These are phyloP conservation scores for Gelatoporia subvermispora DNA, from an alignment of 768 basidiomycete genomes.

Conservation along the genomic window DNA sequence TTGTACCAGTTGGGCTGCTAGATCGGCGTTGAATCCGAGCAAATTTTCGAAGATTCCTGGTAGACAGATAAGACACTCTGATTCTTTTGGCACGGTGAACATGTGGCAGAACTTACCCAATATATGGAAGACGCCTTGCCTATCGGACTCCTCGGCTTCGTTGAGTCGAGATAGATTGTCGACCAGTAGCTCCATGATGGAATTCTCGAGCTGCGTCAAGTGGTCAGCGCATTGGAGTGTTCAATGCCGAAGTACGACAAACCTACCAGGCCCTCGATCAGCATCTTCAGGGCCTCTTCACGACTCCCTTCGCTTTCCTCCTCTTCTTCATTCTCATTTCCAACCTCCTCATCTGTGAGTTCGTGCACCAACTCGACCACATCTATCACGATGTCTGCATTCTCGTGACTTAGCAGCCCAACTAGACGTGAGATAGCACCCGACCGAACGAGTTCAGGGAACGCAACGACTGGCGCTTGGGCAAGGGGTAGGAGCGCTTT, in stretches of 20 bases:
- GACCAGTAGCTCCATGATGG: conserved; percentile 82
- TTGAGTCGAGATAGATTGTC: conserved; percentile 87
- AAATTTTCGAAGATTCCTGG: conserved; percentile 91
- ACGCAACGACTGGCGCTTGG: conserved; percentile 76
- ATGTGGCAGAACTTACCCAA: conserved; percentile 47
- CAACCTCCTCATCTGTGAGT: conserved; percentile 94
- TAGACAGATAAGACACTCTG: neutral
- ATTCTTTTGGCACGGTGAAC: neutral
- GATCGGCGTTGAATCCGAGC: conserved; percentile 74
- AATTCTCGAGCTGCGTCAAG: conserved; percentile 63
- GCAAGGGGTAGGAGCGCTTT: conserved; percentile 87
- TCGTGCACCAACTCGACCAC: conserved; percentile 90
- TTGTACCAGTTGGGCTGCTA: conserved; percentile 64
- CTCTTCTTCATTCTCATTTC: conserved; percentile 63
- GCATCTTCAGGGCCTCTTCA: conserved; percentile 64
- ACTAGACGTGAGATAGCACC: conserved; percentile 67
- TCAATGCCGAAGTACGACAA: neutral
- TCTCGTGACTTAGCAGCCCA: conserved; percentile 91
- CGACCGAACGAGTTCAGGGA: conserved; percentile 82
- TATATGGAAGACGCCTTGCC: conserved; percentile 89
- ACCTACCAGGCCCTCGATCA: conserved; percentile 75
- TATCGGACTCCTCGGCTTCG: conserved; percentile 85
- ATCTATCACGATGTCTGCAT: conserved; percentile 95
- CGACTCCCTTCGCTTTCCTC: conserved; percentile 53
- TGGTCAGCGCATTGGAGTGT: conserved; percentile 2